phyloP scores from a whole-genome alignment of 2,329 filamentous ascomycete genomes.

The Ampelomyces quisqualis region DNA sequence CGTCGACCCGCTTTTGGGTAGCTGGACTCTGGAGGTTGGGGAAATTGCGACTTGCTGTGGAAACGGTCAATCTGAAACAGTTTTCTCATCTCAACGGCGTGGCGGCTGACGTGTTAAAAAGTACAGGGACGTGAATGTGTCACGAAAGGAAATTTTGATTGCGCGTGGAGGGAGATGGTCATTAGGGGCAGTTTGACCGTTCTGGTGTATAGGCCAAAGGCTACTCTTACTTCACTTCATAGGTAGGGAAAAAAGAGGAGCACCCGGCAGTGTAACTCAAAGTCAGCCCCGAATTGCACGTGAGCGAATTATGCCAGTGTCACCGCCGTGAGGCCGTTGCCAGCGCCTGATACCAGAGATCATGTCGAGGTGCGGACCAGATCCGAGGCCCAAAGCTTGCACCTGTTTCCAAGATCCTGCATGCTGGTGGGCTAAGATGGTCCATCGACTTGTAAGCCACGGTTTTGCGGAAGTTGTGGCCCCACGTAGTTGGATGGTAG shows the following conservation, averaged over 20 bases:
- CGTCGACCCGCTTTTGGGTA: background rate
- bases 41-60: constrained; percentile 12
- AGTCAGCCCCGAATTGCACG: too few species aligned
- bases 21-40: background rate
- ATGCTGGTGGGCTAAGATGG: constrained; percentile 11
- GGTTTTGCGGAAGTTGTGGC: background rate
- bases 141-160: constrained; percentile 7
- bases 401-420: constrained; percentile 10
- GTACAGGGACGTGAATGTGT: constrained; percentile 9
- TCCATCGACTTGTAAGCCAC: constrained; percentile 4
- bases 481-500: constrained; percentile 5
- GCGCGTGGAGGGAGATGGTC: too few species aligned
- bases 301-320: background rate
- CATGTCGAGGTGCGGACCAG: constrained; percentile 3
- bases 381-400: constrained; percentile 3
- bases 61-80: constrained; percentile 14
- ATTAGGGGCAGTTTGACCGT: background rate
- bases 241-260: background rate
- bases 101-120: constrained; percentile 4
- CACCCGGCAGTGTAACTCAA: background rate
- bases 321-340: background rate
- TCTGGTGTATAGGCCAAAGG: background rate
- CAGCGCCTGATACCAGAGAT: background rate
- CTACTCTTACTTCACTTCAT: background rate
- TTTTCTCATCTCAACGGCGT: constrained; percentile 5